A percentile compares a stretch with the other conserved stretches of the same genome.
These are phyloP conservation scores for Pelargonium citronellum DNA, from an alignment of 441 rosid genomes.

Conservation along the genomic window DNA sequence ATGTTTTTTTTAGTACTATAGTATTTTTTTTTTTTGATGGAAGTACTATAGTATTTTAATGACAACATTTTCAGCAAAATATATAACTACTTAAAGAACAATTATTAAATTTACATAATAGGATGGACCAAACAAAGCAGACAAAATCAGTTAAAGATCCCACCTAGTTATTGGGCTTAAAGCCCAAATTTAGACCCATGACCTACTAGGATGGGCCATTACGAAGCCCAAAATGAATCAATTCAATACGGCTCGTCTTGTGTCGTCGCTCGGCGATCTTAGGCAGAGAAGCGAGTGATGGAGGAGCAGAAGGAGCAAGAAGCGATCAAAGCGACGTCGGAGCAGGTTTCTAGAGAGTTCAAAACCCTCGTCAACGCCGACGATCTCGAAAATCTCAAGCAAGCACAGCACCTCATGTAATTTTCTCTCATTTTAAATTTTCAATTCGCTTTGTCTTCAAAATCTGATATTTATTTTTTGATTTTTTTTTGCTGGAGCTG, in stretches of 20 bases:
- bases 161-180: not conserved
- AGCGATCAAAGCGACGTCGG: slow-evolving; percentile 50
- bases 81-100: too few species aligned
- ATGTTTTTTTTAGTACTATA: too few species aligned
- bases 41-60: too few species aligned
- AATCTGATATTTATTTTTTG: not conserved
- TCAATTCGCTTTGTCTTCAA: too few species aligned
- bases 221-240: not conserved
- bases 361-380: slow-evolving; percentile 52
- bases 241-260: too few species aligned
- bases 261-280: too few species aligned
- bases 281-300: slow-evolving; percentile 11
- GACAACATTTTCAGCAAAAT: too few species aligned
- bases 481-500: not conserved
- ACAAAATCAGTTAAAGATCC: too few species aligned
- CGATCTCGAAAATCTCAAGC: slow-evolving; percentile 61
- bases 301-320: slow-evolving; percentile 33
- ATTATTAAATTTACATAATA: not conserved
- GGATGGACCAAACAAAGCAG: not conserved
- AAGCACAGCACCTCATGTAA: slow-evolving; percentile 71
- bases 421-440: not conserved
- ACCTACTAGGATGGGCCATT: not conserved
- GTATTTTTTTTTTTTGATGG: too few species aligned
- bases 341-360: slow-evolving; percentile 57
- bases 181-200: not conserved